Percentiles rank a stretch among this genome's conserved stretches.
Conservation (phyloP, 345 rosid species). For the Citrus medica region DNA sequence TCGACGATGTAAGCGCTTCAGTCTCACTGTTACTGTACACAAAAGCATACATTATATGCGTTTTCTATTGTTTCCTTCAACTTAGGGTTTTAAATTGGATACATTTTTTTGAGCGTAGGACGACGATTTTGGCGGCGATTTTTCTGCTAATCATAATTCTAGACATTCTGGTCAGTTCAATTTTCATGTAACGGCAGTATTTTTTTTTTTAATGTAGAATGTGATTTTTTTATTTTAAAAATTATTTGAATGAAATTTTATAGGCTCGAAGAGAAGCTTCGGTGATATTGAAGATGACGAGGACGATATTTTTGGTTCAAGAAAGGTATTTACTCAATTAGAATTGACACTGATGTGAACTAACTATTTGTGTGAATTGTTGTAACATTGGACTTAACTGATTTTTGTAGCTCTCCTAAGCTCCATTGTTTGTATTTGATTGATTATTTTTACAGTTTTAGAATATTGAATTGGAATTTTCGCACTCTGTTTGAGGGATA, state of each 20-base stretch:
- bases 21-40: not conserved
- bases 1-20: constrained; percentile 47
- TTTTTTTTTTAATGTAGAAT: not conserved
- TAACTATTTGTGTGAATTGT: not conserved
- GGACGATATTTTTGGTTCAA: constrained; percentile 80
- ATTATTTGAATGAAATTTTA: not conserved
- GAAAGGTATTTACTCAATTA: constrained; percentile 43
- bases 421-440: not conserved
- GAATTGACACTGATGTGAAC: not conserved
- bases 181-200: not conserved
- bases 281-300: constrained; percentile 91
- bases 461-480: not conserved
- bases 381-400: not conserved
- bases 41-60: not conserved
- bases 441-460: not conserved
- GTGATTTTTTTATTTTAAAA: not conserved
- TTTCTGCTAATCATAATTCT: constrained; percentile 38
- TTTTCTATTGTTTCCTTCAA: not conserved
- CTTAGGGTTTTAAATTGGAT: constrained; percentile 7
- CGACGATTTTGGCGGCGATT: constrained; percentile 92
- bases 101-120: constrained; percentile 32
- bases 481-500: not conserved
- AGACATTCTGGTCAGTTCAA: constrained; percentile 51
- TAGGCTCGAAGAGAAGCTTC: constrained; percentile 74
- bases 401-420: not conserved